These are phyloP conservation scores for Xylaria sp. DNA, from an alignment of 2,329 filamentous ascomycete genomes.

Conservation along the genomic window DNA sequence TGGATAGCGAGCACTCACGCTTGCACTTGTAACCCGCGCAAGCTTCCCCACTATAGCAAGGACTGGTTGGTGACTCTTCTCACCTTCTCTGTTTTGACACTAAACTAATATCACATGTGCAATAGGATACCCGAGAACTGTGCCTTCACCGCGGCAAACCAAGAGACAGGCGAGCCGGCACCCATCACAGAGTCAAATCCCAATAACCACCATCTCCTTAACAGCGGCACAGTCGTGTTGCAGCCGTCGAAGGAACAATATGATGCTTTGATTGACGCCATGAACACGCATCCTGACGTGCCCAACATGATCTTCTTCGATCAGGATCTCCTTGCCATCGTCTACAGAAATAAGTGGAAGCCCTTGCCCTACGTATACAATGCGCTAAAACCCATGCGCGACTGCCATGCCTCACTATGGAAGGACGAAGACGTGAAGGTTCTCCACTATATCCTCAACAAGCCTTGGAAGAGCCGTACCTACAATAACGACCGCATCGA, in stretches of 20 bases:
- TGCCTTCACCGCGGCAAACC: slow-evolving; percentile 49
- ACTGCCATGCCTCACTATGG: slow-evolving; percentile 46
- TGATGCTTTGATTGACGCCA: slow-evolving; percentile 48
- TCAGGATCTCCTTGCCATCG: slow-evolving; percentile 49
- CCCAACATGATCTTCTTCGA: slow-evolving; percentile 49
- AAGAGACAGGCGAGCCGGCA: slow-evolving; percentile 45
- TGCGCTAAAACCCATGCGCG: slow-evolving; percentile 49
- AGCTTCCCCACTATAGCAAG: slow-evolving; percentile 50
- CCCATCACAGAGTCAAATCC: slow-evolving; percentile 45
- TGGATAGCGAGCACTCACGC: slow-evolving; percentile 51
- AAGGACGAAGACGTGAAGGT: slow-evolving; percentile 45
- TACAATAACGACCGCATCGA: slow-evolving; percentile 45
- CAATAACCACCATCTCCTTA: slow-evolving; percentile 52
- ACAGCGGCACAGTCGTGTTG: slow-evolving; percentile 51
- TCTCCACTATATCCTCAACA: slow-evolving; percentile 49
- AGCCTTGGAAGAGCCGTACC: slow-evolving; percentile 47
- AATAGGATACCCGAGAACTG: slow-evolving; percentile 48
- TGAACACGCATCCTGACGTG: slow-evolving; percentile 50
- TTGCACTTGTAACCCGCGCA: slow-evolving; percentile 50
- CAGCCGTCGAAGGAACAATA: slow-evolving; percentile 47
- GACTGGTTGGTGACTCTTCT: slow-evolving; percentile 42
- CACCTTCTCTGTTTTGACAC: background rate
- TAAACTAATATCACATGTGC: slow-evolving; percentile 4
- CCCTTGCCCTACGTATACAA: slow-evolving; percentile 49
- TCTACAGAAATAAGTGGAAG: slow-evolving; percentile 47